Percentiles rank a stretch among this genome's conserved stretches.
phyloP scores from a whole-genome alignment of 2,329 filamentous ascomycete genomes.

The Pseudogymnoascus sp. region DNA sequence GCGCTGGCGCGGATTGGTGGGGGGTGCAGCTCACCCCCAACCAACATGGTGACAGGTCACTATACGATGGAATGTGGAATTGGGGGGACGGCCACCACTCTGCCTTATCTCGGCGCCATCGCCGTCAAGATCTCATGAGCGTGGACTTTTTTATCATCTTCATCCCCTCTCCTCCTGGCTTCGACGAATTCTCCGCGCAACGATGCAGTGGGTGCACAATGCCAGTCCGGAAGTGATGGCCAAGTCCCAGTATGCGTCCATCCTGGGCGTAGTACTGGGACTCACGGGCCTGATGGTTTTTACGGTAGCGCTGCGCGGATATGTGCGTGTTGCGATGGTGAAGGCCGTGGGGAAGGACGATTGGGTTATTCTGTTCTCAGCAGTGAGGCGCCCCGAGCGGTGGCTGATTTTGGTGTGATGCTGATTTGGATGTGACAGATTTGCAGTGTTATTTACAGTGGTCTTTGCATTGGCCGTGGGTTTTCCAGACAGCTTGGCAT shows the following conservation, averaged over 20 bases:
- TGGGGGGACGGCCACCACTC: not conserved
- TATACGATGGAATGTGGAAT: not conserved
- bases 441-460: slow-evolving; percentile 36
- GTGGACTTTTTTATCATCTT: slow-evolving; percentile 1
- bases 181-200: slow-evolving; percentile 15
- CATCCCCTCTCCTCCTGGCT: not conserved
- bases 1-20: not conserved
- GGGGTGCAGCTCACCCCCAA: not conserved
- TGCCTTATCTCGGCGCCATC: not conserved
- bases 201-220: slow-evolving; percentile 45
- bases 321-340: slow-evolving; percentile 34
- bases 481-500: not conserved
- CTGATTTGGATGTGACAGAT: slow-evolving; percentile 5
- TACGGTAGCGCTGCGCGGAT: slow-evolving; percentile 34
- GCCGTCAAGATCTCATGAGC: not conserved
- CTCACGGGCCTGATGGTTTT: slow-evolving; percentile 36
- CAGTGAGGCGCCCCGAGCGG: slow-evolving; percentile 27
- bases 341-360: slow-evolving; percentile 41
- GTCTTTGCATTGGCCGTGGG: slow-evolving; percentile 43
- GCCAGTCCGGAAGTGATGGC: slow-evolving; percentile 39
- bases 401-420: not conserved
- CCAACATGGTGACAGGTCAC: slow-evolving; percentile 2
- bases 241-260: slow-evolving; percentile 39
- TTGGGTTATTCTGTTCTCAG: slow-evolving; percentile 32
- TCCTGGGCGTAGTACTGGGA: slow-evolving; percentile 40